Base-by-base conservation (phyloP, 2,329 filamentous ascomycete species). In the Alternaria infectoria region DNA sequence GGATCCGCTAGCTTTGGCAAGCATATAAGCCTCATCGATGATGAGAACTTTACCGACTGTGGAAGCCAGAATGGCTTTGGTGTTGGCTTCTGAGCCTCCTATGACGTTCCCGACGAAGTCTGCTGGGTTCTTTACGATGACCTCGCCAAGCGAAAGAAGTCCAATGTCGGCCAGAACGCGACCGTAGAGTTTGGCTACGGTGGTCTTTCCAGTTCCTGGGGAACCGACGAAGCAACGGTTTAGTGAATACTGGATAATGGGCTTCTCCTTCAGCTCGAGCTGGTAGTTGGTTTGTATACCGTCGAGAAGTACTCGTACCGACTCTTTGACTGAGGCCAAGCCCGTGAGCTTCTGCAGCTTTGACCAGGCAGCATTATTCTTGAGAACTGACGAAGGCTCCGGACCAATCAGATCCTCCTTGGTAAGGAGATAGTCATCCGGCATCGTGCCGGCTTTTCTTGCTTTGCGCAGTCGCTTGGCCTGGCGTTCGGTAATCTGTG, bases 21-120 rank as follows among this genome's bases (percentile, higher is more conserved):
- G 82, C 32, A 88, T 88, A 66, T 95, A 94, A 0, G 91, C 91
- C 73, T 96, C 92, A 65, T 95, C 92, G 3, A 95, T 93, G 13
- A 95, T 87, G 0, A 95, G 84, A 0, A 94, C 90, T 67, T 94
- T 95, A 0, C 92, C 92, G 0, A 85, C 67, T 0, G 90, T 88
- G 0, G 88, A 81, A 0, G 86, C 87, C 0, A 95, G 82, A 7
- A 94, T 93, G 0, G 83, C 89, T 67, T 92, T 94, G 0, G 91
- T 94, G 32, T 89, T 87, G 2, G 85, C 82, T 74, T 95, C 91
- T 0, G 91, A 93, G 2, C 85, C 81, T 0, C 92, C 92, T 0
- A 95, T 64, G 0, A 74, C 82, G 9, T 77, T 79, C 0, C 90
- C 91, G 1, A 93, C 81, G 69, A 95, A 94, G 68, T 95, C 92